A percentile compares a stretch with the other conserved stretches of the same genome.
phyloP scores from a whole-genome alignment of 129 eudicot species.

The Kitagawia praeruptora region DNA sequence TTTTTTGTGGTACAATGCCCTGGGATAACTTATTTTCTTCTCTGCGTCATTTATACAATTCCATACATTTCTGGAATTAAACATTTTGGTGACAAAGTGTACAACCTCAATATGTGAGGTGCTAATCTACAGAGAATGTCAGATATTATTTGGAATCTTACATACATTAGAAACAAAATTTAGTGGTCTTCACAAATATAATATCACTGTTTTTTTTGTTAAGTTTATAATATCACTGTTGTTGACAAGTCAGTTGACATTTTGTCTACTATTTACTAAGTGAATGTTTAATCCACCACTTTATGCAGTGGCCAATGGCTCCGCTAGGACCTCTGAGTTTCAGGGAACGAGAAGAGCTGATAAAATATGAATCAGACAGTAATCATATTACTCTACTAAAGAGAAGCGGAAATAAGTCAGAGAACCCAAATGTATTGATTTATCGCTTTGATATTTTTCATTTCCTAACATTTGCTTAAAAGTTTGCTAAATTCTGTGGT shows the following conservation, averaged over 20 bases:
- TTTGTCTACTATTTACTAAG: not conserved
- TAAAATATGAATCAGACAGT: not conserved
- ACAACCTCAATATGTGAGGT: not conserved
- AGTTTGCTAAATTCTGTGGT: not conserved
- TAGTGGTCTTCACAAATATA: not conserved
- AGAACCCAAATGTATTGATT: not conserved
- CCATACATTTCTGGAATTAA: not conserved
- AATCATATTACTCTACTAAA: not conserved
- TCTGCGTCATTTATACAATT: not conserved
- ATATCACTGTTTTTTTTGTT: not conserved
- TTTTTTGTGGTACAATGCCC: not conserved
- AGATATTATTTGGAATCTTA: not conserved
- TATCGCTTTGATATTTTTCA: not conserved
- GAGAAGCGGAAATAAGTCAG: not conserved
- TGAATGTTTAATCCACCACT: not conserved
- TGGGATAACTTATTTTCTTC: not conserved
- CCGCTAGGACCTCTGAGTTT: not conserved
- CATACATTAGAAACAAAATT: not conserved
- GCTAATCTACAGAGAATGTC: not conserved
- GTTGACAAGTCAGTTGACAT: not conserved
- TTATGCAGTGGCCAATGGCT: slow-evolving; percentile 7
- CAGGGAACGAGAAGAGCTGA: not conserved
- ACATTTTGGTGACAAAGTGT: not conserved
- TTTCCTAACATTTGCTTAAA: not conserved
- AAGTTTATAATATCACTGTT: not conserved